phyloP scores from a whole-genome alignment of 2,329 filamentous ascomycete genomes.

The Juglanconis juglandina region DNA sequence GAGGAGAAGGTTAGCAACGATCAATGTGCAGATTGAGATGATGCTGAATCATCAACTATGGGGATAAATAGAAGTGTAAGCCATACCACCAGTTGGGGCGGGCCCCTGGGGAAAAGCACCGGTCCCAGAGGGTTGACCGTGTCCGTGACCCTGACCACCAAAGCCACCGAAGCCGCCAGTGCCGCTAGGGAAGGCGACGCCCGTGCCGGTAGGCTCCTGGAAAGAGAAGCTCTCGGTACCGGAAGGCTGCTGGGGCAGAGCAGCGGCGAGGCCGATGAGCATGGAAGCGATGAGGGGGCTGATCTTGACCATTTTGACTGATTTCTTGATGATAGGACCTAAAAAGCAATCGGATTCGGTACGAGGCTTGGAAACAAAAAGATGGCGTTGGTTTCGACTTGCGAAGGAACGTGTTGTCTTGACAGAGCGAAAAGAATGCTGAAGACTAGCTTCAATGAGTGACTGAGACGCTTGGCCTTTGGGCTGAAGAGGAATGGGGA shows the following conservation, averaged over 20 bases:
- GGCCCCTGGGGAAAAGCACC: background rate
- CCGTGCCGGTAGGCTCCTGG: background rate
- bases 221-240: background rate
- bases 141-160: background rate
- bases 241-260: slow-evolving; percentile 9
- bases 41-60: too few relatives aligned
- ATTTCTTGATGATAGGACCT: background rate
- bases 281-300: slow-evolving; percentile 15
- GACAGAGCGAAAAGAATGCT: slow-evolving; percentile 12
- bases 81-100: background rate
- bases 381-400: slow-evolving; percentile 12
- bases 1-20: background rate
- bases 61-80: background rate
- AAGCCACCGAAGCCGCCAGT: slow-evolving; percentile 8
- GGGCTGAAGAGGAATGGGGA: slow-evolving; percentile 16
- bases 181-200: slow-evolving; percentile 7
- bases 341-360: background rate
- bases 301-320: slow-evolving; percentile 20
- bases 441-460: slow-evolving; percentile 19
- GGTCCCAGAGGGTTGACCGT: slow-evolving; percentile 3
- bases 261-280: slow-evolving; percentile 14
- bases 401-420: slow-evolving; percentile 18
- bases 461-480: slow-evolving; percentile 13
- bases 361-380: background rate
- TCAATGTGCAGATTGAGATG: background rate